Base-by-base conservation (phyloP, 352 stramenopile genomes). In the Globisporangium polare region DNA sequence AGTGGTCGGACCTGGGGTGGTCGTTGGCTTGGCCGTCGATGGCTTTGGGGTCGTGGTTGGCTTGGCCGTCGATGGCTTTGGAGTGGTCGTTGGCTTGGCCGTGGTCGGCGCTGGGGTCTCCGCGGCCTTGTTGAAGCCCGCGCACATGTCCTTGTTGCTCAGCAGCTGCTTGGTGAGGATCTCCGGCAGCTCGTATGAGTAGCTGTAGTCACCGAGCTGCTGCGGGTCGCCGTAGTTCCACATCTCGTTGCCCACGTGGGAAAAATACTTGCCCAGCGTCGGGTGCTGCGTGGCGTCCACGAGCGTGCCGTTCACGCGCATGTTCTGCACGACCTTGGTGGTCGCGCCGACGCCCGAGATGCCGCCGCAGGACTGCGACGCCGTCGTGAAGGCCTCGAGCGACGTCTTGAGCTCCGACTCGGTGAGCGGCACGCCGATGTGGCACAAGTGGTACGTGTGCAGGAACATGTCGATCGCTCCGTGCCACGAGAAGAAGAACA, bases 401-500 rank as follows among this genome's bases (percentile, higher is more conserved):
- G 76, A 53, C 33, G 79, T 70, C 47, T 77, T 45, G 37, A 83
- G 58, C 53, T 85, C 68, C 3, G 68, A 55, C 43, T 77, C 69
- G 9, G 77, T 80, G 5, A 89, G 53, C 8, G 65, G 72, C 17
- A 76, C 71, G n/a, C 73, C 75, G 43, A 90, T 66, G 37, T 73
- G 77, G 70, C 83, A 92, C 66, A 86, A 41, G 47, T 88, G 77
- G 68, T 87, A 89, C 61, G 80, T 71, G 43, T 83, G 67, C 46
- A 83, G 56, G 64, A 82, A 82, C 76, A 90, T 89, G 65, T 92
- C 83, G 31, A 92, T 63, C 4, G 79, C 63, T 20, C 70, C 43
- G 65, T 88, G 78, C 80, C 76, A 88, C 63, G 80, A 89, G 65
- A 81, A 92, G 70, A 86, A 92, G 26, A 90, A 65, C n/a, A 77